Base-by-base conservation (phyloP, 2,329 filamentous ascomycete species). In the Ambrosiella beaveri region DNA sequence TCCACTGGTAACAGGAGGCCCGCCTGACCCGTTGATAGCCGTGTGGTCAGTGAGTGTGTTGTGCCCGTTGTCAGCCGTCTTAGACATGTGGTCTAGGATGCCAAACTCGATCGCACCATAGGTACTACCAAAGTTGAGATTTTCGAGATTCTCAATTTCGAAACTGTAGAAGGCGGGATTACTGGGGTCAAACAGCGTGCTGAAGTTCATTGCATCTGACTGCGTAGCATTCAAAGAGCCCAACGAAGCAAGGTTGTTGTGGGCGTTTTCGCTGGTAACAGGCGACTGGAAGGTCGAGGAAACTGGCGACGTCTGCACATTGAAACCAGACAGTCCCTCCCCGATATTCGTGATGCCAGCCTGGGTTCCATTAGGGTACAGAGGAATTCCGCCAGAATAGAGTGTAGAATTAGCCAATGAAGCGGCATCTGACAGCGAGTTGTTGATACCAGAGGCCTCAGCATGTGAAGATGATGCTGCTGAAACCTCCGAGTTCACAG, bases 81-180 rank as follows among this genome's bases (percentile, higher is more conserved):
- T 60, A 4, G 88, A 88, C 86, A 98, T 95, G 68, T 97, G 91
- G 36, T 88, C 89, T 0, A 98, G 79, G 80, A 97, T 96, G 57
- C 89, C 86, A 68, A 97, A 96, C 69, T 97, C 93, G 69, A 95
- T 77, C 15, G 90, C 91, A 61, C 90, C 91, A 67, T 97, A 98
- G 63, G 95, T 88, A 67, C 93, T 97, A 58, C 89, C 90, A 69
- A 97, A 98, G 59, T 72, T 71, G 12, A 63, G 57, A 35, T 61
- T 57, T 68, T 93, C 93, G 68, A 96, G 79, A 60, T 88, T 89
- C 58, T 94, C 89, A 9, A 96, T 80, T 68, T 97, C 90, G 69
- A 97, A 95, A 68, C 96, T 96, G 77, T 94, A 96, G 58, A 95
- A 73, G 0, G 89, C 86, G 2, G 90, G 88, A 67, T 97, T 93